Base-by-base conservation (phyloP, 1,139 yeast species). In the Blastobotrys serpentis region DNA sequence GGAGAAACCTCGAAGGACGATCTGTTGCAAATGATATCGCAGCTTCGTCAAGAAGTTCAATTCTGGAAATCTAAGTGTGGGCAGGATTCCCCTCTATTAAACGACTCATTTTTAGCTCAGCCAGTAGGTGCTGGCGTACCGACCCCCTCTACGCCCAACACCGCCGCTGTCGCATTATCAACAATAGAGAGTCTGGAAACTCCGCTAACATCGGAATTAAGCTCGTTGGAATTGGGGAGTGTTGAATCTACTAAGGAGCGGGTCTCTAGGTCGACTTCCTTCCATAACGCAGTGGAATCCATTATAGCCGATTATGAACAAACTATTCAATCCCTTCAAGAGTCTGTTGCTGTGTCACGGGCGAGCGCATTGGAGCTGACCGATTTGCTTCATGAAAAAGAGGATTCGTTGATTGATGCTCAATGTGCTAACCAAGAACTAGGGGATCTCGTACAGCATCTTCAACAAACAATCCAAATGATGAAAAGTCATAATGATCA, bases 281-380 rank as follows among this genome's bases (percentile, higher is more conserved):
- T 57, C 46, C 59, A 57, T 17, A 23, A 42, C 2, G 61, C 60
- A 1, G 63, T 60, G 5, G 55, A 56, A 34, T 48, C 47, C 10
- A 57, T 57, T 8, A 49, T 57, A 33, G 42, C 43, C 13, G 62
- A 59, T 29, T 58, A 60, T 38, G 63, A 60, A 34, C 50, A 53
- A 30, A 58, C 64, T n/a, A 50, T 61, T 21, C 43, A 50, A 3
- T 48, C 58, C 3, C 52, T 60, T 10, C 60, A 56, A 36, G 51
- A 49, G 14, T 50, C 60, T 14, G 44, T 53, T 11, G 42, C 52
- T 10, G 55, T 56, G 16, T 26, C 54, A 1, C 46, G 53, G 23
- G 43, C 46, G 13, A 43, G 47, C 4, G 48, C 49, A 8, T 46
- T 47, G 11, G 59, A 56, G 13, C 42, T 53, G 25, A 30, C 36